Evolutionary conservation across 2,329 filamentous ascomycete genomes (phyloP).

Genomic region (Polytolypa hystricis): DNA sequence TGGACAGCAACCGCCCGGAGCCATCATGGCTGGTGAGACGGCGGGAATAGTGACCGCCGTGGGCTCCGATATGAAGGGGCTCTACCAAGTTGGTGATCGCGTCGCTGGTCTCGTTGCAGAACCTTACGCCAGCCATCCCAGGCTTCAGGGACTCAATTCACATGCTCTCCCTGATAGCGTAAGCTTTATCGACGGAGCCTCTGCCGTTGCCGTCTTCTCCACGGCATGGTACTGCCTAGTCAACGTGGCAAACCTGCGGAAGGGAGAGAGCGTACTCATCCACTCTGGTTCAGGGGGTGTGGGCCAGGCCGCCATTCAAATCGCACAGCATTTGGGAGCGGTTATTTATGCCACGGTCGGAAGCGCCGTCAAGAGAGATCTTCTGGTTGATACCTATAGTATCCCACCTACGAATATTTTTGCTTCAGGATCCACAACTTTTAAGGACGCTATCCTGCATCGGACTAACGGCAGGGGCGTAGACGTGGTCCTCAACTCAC

Average conservation of each 20-base stretch:
- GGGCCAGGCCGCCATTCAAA: conserved; percentile 14
- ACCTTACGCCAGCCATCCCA: neutral
- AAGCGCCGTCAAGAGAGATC: conserved; percentile 9
- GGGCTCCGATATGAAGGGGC: neutral
- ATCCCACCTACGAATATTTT: conserved; percentile 11
- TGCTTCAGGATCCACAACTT: conserved; percentile 5
- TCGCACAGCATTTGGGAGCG: conserved; percentile 13
- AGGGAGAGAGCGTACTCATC: conserved; percentile 13
- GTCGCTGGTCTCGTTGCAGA: neutral
- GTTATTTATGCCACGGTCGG: conserved; percentile 15
- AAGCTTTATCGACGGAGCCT: conserved; percentile 7
- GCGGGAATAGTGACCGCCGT: conserved; percentile 16
- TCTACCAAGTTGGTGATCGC: neutral
- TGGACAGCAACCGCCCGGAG: conserved; percentile 5
- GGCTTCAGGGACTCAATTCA: neutral
- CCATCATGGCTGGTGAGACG: conserved; percentile 18
- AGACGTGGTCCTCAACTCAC: conserved; percentile 12
- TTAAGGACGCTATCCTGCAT: conserved; percentile 9
- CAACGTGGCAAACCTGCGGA: conserved; percentile 6
- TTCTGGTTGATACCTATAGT: conserved; percentile 9
- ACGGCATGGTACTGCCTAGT: conserved; percentile 11
- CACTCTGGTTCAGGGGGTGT: conserved; percentile 14
- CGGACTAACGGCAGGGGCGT: conserved; percentile 9
- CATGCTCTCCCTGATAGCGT: conserved; percentile 1
- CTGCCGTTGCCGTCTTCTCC: conserved; percentile 7